Evolutionary conservation across 768 basidiomycete species (phyloP), one percentile per base, ranked within the genome.

Genomic region (Pluteus cervinus): DNA sequence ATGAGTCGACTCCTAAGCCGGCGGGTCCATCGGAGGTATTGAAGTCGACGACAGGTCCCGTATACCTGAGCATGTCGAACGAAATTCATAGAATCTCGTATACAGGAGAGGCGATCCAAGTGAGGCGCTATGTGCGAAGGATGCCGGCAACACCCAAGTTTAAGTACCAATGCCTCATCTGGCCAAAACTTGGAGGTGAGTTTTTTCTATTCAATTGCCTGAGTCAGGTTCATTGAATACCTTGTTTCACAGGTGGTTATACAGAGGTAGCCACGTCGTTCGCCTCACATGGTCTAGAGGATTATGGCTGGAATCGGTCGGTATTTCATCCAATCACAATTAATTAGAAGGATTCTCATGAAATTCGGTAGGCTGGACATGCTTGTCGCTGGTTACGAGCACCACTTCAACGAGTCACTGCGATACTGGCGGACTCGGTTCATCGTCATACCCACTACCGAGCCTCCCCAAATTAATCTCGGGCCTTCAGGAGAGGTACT

Each of bases 351-450:
- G 33, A 46, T 9, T 39, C 12, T 18, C 18, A 25, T 35, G 31
- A 14, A 25, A n/a, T 11, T 25, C 17, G 17, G 16, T 41, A 91
- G 88, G 43, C 54, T 91, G 40, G 88, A 91, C 53, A 87, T 91
- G 86, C 56, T 90, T 3, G 79, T 87, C 3, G 81, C 82, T 23
- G 84, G 86, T 1, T 86, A 90, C 48, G 84, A 90, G 51, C 77
- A 80, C 43, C 71, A 83, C 35, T 81, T 86, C 54, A 78, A 77
- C 50, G 86, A 90, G 42, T 81, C 85, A 2, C 66, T 93, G 22
- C 78, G 87, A 31, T 94, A 94, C 50, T 96, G 94, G 89, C 75
- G 93, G 9, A 97, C 92, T 0, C 73, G 93, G 15, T 96, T 96
- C 55, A 72, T 98, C 17, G 79, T 99, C 14, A 86, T 99, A 20